Evolutionary conservation across 495 filamentous ascomycete genomes (phyloP).

Genomic region (Penicillium dipodomyicola): DNA sequence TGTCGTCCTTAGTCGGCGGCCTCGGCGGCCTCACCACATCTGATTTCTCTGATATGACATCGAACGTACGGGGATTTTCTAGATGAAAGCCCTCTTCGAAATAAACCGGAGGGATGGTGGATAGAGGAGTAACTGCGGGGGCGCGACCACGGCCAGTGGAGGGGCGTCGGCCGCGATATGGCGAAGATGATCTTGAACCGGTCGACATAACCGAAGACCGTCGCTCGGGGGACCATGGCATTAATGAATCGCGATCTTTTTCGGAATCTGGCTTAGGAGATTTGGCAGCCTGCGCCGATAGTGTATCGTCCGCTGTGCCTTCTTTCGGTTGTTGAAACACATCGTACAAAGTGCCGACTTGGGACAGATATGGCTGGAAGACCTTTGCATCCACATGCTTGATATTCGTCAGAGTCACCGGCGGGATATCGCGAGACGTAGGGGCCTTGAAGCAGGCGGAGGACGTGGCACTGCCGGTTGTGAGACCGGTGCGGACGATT

Average conservation of each 20-base stretch:
- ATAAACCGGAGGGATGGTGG: conserved; percentile 89
- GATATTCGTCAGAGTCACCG: conserved; percentile 89
- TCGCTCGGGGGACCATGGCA: conserved; percentile 38
- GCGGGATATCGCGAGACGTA: conserved; percentile 89
- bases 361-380: conserved; percentile 79
- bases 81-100: conserved; percentile 94
- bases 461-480: conserved; percentile 67
- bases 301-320: conserved; percentile 53
- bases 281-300: conserved; percentile 30
- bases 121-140: conserved; percentile 76
- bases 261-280: conserved; percentile 34
- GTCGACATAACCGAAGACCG: conserved; percentile 39
- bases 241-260: conserved; percentile 31
- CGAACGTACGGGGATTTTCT: conserved; percentile 94
- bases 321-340: conserved; percentile 76
- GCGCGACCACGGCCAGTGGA: conserved; percentile 38
- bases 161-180: conserved; percentile 38
- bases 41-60: conserved; percentile 92
- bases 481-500: conserved; percentile 81
- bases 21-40: conserved; percentile 77
- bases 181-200: conserved; percentile 40
- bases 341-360: conserved; percentile 79
- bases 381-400: conserved; percentile 72
- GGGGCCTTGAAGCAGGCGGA: conserved; percentile 74
- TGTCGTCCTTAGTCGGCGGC: conserved; percentile 52